phyloP scores from a whole-genome alignment of 2,329 filamentous ascomycete species.

The Dothideomycetes sp. region DNA sequence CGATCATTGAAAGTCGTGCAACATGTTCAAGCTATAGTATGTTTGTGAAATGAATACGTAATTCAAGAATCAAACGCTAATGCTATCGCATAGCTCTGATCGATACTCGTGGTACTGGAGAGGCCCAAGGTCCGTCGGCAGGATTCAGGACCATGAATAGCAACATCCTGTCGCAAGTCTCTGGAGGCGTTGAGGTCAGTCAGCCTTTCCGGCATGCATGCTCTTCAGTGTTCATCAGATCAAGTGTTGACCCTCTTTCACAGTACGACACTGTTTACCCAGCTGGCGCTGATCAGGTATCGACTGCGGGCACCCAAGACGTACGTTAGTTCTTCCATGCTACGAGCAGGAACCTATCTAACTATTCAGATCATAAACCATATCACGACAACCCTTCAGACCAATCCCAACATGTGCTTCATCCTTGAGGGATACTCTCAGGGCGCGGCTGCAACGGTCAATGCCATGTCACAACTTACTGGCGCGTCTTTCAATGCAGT shows the following conservation, averaged over 20 bases:
- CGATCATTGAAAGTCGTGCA: not conserved
- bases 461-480: slow-evolving; percentile 22
- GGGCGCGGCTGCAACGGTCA: slow-evolving; percentile 24
- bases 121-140: slow-evolving; percentile 14
- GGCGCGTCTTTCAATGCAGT: slow-evolving; percentile 23
- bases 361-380: slow-evolving; percentile 19
- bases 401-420: slow-evolving; percentile 22
- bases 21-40: not conserved
- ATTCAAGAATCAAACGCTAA: too few relatives aligned
- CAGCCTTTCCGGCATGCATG: too few relatives aligned
- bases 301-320: slow-evolving; percentile 17
- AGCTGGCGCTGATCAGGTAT: slow-evolving; percentile 19
- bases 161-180: slow-evolving; percentile 15
- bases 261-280: slow-evolving; percentile 25
- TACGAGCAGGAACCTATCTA: not conserved
- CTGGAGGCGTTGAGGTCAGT: slow-evolving; percentile 19
- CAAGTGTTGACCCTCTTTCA: too few relatives aligned
- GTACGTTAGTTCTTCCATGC: slow-evolving; percentile 5
- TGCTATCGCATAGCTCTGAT: slow-evolving; percentile 11
- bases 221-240: too few relatives aligned
- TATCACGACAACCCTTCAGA: slow-evolving; percentile 16
- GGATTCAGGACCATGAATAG: slow-evolving; percentile 25
- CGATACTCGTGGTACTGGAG: slow-evolving; percentile 17
- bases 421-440: slow-evolving; percentile 28
- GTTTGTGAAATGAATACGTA: too few relatives aligned